These are phyloP conservation scores for Chaetothyriales sp. DNA, from an alignment of 2,329 filamentous ascomycete species.

Conservation along the genomic window DNA sequence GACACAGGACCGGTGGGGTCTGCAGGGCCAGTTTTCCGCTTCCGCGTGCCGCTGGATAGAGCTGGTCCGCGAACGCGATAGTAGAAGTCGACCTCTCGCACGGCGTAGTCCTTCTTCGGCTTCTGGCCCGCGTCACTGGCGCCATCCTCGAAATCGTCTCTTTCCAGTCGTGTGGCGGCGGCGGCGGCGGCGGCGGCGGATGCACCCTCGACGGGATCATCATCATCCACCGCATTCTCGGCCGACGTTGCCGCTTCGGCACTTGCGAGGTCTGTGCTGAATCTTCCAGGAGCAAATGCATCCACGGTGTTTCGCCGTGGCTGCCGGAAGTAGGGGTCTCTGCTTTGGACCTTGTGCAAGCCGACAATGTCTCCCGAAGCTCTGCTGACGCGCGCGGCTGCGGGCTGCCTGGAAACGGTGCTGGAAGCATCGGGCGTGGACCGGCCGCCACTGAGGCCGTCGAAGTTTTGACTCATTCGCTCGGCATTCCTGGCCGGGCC, in stretches of 20 bases:
- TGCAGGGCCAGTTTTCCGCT: slow-evolving; percentile 81
- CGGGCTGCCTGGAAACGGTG: slow-evolving; percentile 56
- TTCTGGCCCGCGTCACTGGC: slow-evolving; percentile 30
- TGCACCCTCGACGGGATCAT: slow-evolving; percentile 23
- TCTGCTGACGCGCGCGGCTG: slow-evolving; percentile 31
- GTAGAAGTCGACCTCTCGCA: slow-evolving; percentile 92
- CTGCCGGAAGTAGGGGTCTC: slow-evolving; percentile 79
- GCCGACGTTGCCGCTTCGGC: slow-evolving; percentile 15
- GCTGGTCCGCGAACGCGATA: slow-evolving; percentile 85
- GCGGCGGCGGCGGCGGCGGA: too few relatives aligned
- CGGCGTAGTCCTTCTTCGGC: slow-evolving; percentile 59
- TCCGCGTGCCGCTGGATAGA: slow-evolving; percentile 68
- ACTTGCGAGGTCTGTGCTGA: background rate
- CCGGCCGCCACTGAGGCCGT: slow-evolving; percentile 28
- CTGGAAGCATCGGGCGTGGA: slow-evolving; percentile 58
- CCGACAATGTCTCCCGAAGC: slow-evolving; percentile 33
- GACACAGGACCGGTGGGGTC: slow-evolving; percentile 87
- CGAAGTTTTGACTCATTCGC: slow-evolving; percentile 42
- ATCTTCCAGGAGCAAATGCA: slow-evolving; percentile 22
- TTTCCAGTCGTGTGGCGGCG: slow-evolving; percentile 30
- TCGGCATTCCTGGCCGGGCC: slow-evolving; percentile 33
- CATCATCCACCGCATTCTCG: slow-evolving; percentile 42
- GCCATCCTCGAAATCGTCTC: slow-evolving; percentile 24
- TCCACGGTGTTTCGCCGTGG: slow-evolving; percentile 58
- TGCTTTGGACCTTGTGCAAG: slow-evolving; percentile 35